Evolutionary conservation across 257 asterid species (phyloP), one percentile per base, ranked within the genome.

Genomic region (Eustoma russellianum): DNA sequence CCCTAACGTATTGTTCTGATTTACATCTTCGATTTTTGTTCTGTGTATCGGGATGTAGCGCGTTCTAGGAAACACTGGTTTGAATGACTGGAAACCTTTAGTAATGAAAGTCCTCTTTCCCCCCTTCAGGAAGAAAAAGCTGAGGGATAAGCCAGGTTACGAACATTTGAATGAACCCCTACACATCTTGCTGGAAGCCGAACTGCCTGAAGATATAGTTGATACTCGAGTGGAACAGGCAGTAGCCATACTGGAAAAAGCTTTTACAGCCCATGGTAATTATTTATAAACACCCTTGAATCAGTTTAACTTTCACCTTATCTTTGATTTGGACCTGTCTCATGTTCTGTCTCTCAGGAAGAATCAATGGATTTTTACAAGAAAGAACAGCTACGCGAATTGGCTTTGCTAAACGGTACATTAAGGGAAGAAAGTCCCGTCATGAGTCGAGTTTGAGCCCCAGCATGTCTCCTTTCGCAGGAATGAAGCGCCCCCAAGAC

Each of bases 101-200:
- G 3, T 24, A 24, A 24, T 24, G 30, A 24, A 24, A 24, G 30
- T 24, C 30, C 30, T 24, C 30, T 24, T 24, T 24, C 30, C 30
- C 30, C 40, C 30, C 65, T 62, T 33, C 68, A 85, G 95, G 92
- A 85, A 72, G 95, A 85, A 53, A 53, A 75, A 75, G 53, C 65
- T 85, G 55, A 79, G 78, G 71, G 88, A 82, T 56, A 82, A 77
- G 58, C 88, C 86, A 38, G 95, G 88, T 28, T 82, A 82, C 6
- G 95, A 82, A 74, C 95, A 85, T 78, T 77, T 85, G 38, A 77
- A 82, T 6, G 95, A 85, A 75, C 93, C 93, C 16, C 83, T 85
- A n/a, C 95, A 85, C 80, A 68, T 85, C 71, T 63, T 85, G 74
- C 50, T 85, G 67, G 92, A 82, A 56, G 95, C 86, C 19, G 95